Conservation (phyloP, 2,329 filamentous ascomycete genomes). For the Talaromyces sp. region DNA sequence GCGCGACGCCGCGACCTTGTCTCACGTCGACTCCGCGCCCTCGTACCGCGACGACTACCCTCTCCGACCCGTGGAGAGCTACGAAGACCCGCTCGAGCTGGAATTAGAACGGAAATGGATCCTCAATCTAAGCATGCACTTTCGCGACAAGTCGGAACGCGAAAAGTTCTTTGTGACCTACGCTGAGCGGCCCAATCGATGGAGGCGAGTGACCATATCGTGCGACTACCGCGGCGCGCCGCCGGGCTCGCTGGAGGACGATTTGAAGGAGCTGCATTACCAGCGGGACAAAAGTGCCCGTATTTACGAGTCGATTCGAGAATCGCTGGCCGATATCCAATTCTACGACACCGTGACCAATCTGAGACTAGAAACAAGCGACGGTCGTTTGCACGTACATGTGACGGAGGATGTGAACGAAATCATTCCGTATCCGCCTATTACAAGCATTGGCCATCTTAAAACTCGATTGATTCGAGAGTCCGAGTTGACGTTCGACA, state of each 20-base stretch:
- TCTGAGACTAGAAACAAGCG: constrained; percentile 81
- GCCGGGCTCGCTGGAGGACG: constrained; percentile 75
- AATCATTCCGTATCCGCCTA: constrained; percentile 77
- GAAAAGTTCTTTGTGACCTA: constrained; percentile 99
- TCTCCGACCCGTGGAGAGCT: not conserved
- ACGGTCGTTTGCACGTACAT: constrained; percentile 86
- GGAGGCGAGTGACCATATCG: constrained; percentile 87
- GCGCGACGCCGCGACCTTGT: constrained; percentile 12
- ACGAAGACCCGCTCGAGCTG: constrained; percentile 52
- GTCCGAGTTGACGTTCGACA: constrained; percentile 73
- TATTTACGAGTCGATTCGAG: constrained; percentile 91
- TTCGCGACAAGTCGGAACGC: constrained; percentile 81
- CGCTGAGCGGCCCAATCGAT: constrained; percentile 69
- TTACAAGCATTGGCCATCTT: constrained; percentile 69
- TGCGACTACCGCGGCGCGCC: constrained; percentile 83
- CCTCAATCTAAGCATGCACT: constrained; percentile 96
- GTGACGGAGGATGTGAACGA: constrained; percentile 97
- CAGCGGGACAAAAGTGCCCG: constrained; percentile 88
- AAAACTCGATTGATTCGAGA: constrained; percentile 54
- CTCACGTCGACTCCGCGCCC: constrained; percentile 16
- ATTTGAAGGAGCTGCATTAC: constrained; percentile 69
- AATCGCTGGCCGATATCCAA: constrained; percentile 86
- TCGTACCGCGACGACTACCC: constrained; percentile 3
- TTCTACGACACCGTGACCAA: constrained; percentile 97
- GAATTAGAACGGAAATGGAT: constrained; percentile 91